These are phyloP conservation scores for Irpex rosettiformis DNA, from an alignment of 1,284 basidiomycete species.

Conservation along the genomic window DNA sequence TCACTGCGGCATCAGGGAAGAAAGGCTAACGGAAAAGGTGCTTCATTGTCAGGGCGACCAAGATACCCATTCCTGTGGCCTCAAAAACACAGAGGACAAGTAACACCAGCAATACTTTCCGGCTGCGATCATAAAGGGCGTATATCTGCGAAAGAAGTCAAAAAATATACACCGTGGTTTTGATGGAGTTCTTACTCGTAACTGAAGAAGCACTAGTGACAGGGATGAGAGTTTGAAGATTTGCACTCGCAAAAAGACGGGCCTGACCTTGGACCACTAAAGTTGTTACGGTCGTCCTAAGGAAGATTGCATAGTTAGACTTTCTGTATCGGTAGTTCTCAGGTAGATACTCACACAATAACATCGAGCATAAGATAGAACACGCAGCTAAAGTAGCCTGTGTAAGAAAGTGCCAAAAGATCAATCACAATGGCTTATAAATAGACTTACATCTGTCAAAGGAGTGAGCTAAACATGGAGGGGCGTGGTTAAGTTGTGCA, in stretches of 20 bases:
- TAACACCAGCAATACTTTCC: slow-evolving; percentile 17
- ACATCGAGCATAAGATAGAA: slow-evolving; percentile 19
- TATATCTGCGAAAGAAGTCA: slow-evolving; percentile 20
- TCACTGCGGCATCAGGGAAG: neutral
- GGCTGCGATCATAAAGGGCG: slow-evolving; percentile 22
- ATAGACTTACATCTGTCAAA: neutral
- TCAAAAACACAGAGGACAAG: slow-evolving; percentile 17
- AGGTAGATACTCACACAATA: slow-evolving; percentile 17
- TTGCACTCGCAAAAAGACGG: neutral
- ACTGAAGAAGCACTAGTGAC: slow-evolving; percentile 15
- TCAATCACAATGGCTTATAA: neutral
- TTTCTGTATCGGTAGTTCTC: neutral
- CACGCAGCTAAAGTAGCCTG: slow-evolving; percentile 1
- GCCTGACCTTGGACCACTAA: slow-evolving; percentile 19
- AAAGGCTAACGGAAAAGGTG: slow-evolving; percentile 9
- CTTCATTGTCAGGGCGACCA: slow-evolving; percentile 22
- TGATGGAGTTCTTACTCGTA: slow-evolving; percentile 12
- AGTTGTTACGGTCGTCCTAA: slow-evolving; percentile 16
- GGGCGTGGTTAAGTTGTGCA: neutral
- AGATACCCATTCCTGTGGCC: slow-evolving; percentile 18
- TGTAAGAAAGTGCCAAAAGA: neutral
- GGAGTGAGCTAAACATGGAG: neutral
- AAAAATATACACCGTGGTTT: neutral
- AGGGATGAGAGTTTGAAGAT: neutral
- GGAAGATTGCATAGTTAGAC: neutral